Percentiles rank a stretch among this genome's conserved stretches.
These are phyloP conservation scores for Yamadazyma sp. DNA, from an alignment of 1,139 yeast genomes.

Conservation along the genomic window DNA sequence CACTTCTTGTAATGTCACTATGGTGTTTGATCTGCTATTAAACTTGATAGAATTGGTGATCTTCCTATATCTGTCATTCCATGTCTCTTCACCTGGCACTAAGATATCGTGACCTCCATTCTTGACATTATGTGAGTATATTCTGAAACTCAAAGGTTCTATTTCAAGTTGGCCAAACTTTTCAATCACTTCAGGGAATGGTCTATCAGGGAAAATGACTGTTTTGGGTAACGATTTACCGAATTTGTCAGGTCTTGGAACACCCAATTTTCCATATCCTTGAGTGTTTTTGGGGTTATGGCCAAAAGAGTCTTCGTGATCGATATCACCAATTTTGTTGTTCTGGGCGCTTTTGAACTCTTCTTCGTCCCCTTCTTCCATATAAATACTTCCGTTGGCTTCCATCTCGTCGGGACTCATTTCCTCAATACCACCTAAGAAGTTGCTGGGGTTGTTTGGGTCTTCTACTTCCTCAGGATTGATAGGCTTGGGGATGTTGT, in stretches of 20 bases:
- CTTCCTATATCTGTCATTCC: slow-evolving; percentile 27
- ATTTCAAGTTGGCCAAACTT: slow-evolving; percentile 15
- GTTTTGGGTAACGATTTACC: slow-evolving; percentile 12
- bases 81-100: slow-evolving; percentile 30
- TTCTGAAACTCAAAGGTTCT: slow-evolving; percentile 26
- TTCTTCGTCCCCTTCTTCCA: slow-evolving; percentile 16
- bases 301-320: slow-evolving; percentile 14
- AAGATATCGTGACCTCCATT: slow-evolving; percentile 31
- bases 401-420: slow-evolving; percentile 19
- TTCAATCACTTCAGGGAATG: slow-evolving; percentile 18
- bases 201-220: slow-evolving; percentile 19
- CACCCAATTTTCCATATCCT: slow-evolving; percentile 55
- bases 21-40: slow-evolving; percentile 23
- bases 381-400: slow-evolving; percentile 17
- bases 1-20: slow-evolving; percentile 38
- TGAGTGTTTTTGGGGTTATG: slow-evolving; percentile 36
- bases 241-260: slow-evolving; percentile 11
- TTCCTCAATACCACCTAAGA: slow-evolving; percentile 25
- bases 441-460: slow-evolving; percentile 17
- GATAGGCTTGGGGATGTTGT: slow-evolving; percentile 5
- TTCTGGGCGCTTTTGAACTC: slow-evolving; percentile 9
- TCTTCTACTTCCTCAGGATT: slow-evolving; percentile 6
- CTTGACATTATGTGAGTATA: slow-evolving; percentile 40
- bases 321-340: slow-evolving; percentile 15
- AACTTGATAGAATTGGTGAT: slow-evolving; percentile 30